phyloP scores from a whole-genome alignment of 345 rosid genomes.

The Firmiana major region DNA sequence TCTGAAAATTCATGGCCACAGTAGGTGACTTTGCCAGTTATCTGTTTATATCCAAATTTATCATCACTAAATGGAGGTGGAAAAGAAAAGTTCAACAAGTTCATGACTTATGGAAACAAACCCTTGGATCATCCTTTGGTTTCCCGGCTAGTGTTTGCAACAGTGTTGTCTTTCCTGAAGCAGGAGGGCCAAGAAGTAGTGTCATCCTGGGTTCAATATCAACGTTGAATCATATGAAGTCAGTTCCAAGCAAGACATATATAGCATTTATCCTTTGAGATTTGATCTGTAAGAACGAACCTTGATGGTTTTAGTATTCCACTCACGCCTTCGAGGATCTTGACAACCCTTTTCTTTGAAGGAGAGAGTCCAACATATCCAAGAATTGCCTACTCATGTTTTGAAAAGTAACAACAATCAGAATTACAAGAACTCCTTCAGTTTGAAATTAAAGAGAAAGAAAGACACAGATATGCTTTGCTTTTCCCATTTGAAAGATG shows the following conservation, averaged over 20 bases:
- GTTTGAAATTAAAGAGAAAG: not conserved
- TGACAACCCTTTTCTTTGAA: constrained; percentile 38
- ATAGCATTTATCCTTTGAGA: not conserved
- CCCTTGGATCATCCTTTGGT: constrained; percentile 35
- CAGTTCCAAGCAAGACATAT: not conserved
- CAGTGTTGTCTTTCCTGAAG: constrained; percentile 53
- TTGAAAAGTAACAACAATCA: not conserved
- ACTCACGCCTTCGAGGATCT: constrained; percentile 36
- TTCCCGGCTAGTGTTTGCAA: constrained; percentile 48
- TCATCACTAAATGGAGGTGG: not conserved
- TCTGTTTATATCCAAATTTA: constrained; percentile 18
- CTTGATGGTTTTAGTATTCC: constrained; percentile 55
- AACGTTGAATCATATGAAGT: not conserved
- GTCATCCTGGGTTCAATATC: constrained; percentile 38
- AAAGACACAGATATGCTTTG: not conserved
- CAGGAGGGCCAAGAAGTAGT: constrained; percentile 60
- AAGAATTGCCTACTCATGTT: constrained; percentile 32
- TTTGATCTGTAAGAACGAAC: constrained; percentile 16
- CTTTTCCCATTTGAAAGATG: not conserved
- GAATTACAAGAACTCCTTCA: no score
- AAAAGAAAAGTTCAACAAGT: not conserved
- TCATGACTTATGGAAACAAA: constrained; percentile 10
- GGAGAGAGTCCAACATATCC: constrained; percentile 33
- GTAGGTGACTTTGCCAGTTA: constrained; percentile 42
- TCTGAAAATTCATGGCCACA: constrained; percentile 45